Evolutionary conservation across 495 filamentous ascomycete genomes (phyloP).

Genomic region (Parmelia sp.): DNA sequence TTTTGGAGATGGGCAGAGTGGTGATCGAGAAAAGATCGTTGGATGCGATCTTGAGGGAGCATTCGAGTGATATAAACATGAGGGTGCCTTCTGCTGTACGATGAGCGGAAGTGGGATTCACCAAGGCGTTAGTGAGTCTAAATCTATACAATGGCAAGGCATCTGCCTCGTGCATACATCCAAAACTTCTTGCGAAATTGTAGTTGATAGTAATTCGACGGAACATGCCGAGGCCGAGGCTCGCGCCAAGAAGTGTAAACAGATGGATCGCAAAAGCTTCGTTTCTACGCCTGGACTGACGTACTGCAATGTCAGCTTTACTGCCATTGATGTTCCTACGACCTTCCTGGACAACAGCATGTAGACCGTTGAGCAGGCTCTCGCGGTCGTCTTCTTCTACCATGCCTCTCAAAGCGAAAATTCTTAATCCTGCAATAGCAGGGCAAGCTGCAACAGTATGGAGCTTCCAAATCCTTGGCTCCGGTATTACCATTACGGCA

Average conservation of each 20-base stretch:
- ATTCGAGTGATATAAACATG: slow-evolving; percentile 63
- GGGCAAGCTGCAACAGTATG: slow-evolving; percentile 42
- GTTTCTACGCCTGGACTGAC: neutral
- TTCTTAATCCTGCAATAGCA: slow-evolving; percentile 56
- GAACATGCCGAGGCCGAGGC: slow-evolving; percentile 16
- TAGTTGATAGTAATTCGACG: too few relatives aligned
- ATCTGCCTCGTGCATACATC: neutral
- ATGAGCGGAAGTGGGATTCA: neutral
- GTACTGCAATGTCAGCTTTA: slow-evolving; percentile 14
- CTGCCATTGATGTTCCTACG: slow-evolving; percentile 49
- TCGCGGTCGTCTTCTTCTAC: slow-evolving; percentile 43
- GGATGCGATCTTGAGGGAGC: slow-evolving; percentile 62
- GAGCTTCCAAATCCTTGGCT: slow-evolving; percentile 11
- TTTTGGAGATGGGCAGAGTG: slow-evolving; percentile 75
- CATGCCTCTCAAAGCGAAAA: slow-evolving; percentile 88
- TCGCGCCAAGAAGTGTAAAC: neutral
- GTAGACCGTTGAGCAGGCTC: slow-evolving; percentile 49
- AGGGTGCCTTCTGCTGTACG: slow-evolving; percentile 22
- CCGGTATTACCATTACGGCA: neutral
- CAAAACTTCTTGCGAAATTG: too few relatives aligned
- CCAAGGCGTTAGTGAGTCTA: neutral
- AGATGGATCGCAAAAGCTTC: slow-evolving; percentile 1
- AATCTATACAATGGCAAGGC: neutral
- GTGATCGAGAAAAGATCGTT: slow-evolving; percentile 82
- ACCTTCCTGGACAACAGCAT: slow-evolving; percentile 39